A percentile compares a stretch with the other conserved stretches of the same genome.
Conservation (phyloP, 2,329 filamentous ascomycete genomes). For the Microdochium bolleyi region DNA sequence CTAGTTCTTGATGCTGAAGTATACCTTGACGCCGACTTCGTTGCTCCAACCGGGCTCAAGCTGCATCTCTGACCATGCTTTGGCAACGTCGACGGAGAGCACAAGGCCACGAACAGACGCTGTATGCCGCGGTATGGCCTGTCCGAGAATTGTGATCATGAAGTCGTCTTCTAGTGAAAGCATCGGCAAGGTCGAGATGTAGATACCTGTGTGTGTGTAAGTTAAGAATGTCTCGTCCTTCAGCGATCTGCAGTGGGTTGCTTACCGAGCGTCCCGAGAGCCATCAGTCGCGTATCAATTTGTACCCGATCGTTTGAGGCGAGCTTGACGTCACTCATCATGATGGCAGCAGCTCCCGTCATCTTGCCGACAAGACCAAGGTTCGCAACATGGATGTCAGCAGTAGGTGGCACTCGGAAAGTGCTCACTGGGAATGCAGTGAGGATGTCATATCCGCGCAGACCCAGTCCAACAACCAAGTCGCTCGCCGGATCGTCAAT, state of each 20-base stretch:
- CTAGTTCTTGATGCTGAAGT: slow-evolving; percentile 30
- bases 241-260: no score
- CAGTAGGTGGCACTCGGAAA: background rate
- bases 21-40: slow-evolving; percentile 64
- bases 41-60: slow-evolving; percentile 71
- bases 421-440: slow-evolving; percentile 52
- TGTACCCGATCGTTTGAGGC: background rate
- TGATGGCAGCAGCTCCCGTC: background rate
- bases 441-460: slow-evolving; percentile 72
- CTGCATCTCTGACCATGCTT: slow-evolving; percentile 69
- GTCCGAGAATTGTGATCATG: slow-evolving; percentile 66
- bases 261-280: background rate
- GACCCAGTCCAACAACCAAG: slow-evolving; percentile 53
- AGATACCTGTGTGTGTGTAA: slow-evolving; percentile 49
- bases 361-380: background rate
- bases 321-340: background rate
- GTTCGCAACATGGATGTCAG: background rate
- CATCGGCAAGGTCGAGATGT: slow-evolving; percentile 60
- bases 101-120: slow-evolving; percentile 56
- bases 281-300: background rate
- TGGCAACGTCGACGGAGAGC: slow-evolving; percentile 67
- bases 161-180: slow-evolving; percentile 57
- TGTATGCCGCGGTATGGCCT: slow-evolving; percentile 58
- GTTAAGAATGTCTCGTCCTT: background rate
- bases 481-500: slow-evolving; percentile 36